Evolutionary conservation across 129 eudicot genomes (phyloP), one percentile per base, ranked within the genome.

Genomic region (Heracleum sosnowskyi): DNA sequence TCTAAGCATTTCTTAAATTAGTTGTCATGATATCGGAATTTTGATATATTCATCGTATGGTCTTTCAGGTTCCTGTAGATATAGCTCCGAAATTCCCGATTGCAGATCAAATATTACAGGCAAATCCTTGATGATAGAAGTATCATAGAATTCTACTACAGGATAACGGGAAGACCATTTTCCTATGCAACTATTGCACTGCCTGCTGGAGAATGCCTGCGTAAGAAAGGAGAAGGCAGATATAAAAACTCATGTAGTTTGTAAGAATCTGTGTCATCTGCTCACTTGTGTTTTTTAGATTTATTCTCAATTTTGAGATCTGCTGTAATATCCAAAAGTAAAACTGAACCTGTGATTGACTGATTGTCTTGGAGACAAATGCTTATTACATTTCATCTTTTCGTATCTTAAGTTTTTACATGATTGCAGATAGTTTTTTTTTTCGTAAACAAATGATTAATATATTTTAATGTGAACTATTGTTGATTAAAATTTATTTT

Each of bases 11-110:
- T 73, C 57, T 42, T 42, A 2, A 18, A 37, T 44, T 73, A 44
- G 6, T 28, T 26, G 36, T 44, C 77, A 12, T 26, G n/a, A 1
- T 9, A 15, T 35, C 4, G 12, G 75, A 7, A 26, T 55, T 63
- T 9, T 82, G 7, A 28, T 37, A 17, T 62, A 16, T 62, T 42
- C 55, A 4, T 39, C 42, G 7, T 15, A 1, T 35, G 37, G 31
- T 42, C 26, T 82, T 83, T 42, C 92, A 95, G 98, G 98, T 95
- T 81, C 96, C 98, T 0, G 97, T 95, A 81, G 98, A 95, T 84
- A 90, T 95, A 77, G 78, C 81, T 82, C 98, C 97, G 0, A 83
- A 83, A 73, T 95, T 95, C 82, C 88, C 94, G 3, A 77, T 88
- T 78, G 96, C 90, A 49, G 76, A 91, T 20, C 40, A 83, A 75